A percentile compares a stretch with the other conserved stretches of the same genome.
Evolutionary conservation across 331 rosid genomes (phyloP).

Genomic region (Ulmus americana): DNA sequence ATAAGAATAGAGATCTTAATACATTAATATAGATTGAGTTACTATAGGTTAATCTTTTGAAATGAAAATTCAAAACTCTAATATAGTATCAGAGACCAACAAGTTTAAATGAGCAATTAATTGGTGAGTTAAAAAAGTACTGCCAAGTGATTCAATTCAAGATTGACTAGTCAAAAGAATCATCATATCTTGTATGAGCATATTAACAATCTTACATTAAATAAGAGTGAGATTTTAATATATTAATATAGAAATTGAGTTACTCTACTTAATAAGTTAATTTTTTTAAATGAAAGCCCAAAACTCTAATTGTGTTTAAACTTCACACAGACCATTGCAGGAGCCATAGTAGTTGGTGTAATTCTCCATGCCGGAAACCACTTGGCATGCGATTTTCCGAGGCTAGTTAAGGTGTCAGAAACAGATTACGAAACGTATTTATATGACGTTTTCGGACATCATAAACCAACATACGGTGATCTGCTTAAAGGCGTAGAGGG

Average conservation of each 20-base stretch:
- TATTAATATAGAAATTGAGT: not conserved
- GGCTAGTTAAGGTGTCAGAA: slow-evolving; percentile 37
- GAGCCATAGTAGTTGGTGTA: slow-evolving; percentile 79
- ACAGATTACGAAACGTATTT: slow-evolving; percentile 27
- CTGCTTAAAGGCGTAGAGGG: slow-evolving; percentile 67
- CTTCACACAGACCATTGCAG: slow-evolving; percentile 67
- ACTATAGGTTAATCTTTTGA: no score
- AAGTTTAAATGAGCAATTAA: no score
- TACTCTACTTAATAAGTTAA: not conserved
- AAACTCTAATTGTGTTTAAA: not conserved
- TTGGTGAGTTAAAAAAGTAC: no score
- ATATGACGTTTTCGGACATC: slow-evolving; percentile 45
- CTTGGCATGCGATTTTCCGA: slow-evolving; percentile 93
- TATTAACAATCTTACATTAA: no score
- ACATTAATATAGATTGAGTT: no score
- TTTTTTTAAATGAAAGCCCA: not conserved
- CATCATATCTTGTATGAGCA: no score
- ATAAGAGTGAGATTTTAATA: no score
- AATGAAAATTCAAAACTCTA: no score
- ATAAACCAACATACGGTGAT: slow-evolving; percentile 53
- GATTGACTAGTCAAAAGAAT: no score
- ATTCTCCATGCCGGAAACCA: slow-evolving; percentile 88
- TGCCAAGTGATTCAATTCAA: no score
- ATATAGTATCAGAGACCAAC: no score
- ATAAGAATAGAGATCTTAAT: no score